Conservation (phyloP, 495 filamentous ascomycete genomes). For the Pyronema domesticum region DNA sequence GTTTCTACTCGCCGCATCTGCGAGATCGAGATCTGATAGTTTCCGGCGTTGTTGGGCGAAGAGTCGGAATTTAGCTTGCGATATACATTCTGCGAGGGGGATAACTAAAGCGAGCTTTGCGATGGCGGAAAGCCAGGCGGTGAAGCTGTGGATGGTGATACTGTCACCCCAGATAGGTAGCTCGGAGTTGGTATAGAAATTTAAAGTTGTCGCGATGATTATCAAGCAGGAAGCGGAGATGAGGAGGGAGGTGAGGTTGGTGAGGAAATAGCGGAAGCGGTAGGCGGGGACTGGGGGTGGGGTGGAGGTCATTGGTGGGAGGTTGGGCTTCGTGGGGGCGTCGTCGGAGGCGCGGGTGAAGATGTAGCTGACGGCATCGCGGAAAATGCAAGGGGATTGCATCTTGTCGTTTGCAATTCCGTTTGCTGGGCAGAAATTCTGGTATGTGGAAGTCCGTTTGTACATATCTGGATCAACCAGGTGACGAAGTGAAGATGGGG, state of each 20-base stretch:
- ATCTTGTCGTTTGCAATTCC: no score
- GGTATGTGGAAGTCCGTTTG: not conserved
- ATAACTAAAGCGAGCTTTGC: conserved; percentile 9
- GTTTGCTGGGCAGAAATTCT: not conserved
- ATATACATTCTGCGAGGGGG: conserved; percentile 10
- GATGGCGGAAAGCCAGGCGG: conserved; percentile 12
- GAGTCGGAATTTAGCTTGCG: conserved; percentile 15
- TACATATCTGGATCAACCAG: not conserved
- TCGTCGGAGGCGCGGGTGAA: not conserved
- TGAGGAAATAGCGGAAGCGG: not conserved
- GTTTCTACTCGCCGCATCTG: conserved; percentile 12
- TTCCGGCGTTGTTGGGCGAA: conserved; percentile 8
- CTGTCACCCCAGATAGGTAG: conserved; percentile 1
- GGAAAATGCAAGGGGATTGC: no score
- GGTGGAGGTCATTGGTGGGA: not conserved
- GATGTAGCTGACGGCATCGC: not conserved
- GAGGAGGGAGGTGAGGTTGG: not conserved
- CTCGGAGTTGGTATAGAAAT: not conserved
- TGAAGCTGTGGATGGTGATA: conserved; percentile 10
- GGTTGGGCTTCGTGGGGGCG: not conserved
- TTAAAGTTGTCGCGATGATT: not conserved
- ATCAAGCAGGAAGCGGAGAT: not conserved
- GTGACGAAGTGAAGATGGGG: not conserved
- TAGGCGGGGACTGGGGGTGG: not conserved
- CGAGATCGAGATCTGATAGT: conserved; percentile 12